Conservation (phyloP, 2,329 filamentous ascomycete genomes). For the Cercospora zeae-maydis region DNA sequence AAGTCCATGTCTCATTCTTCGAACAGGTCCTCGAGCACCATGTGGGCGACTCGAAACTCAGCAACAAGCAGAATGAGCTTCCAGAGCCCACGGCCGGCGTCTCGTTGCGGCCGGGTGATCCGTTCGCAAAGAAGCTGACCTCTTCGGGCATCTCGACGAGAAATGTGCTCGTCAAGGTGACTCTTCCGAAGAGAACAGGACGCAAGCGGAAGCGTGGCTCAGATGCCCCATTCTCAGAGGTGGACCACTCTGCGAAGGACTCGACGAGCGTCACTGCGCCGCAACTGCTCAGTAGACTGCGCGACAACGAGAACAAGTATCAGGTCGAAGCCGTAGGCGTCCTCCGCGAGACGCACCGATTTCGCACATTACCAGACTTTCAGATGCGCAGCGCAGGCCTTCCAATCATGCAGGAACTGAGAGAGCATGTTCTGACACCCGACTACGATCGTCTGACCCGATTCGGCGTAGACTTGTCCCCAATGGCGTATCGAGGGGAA, state of each 20-base stretch:
- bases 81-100: slow-evolving; percentile 56
- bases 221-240: slow-evolving; percentile 49
- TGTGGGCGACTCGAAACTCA: slow-evolving; percentile 32
- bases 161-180: slow-evolving; percentile 82
- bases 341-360: slow-evolving; percentile 79
- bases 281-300: slow-evolving; percentile 32
- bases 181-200: slow-evolving; percentile 80
- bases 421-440: slow-evolving; percentile 66
- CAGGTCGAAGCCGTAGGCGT: slow-evolving; percentile 44
- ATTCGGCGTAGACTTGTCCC: slow-evolving; percentile 62
- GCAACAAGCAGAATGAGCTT: slow-evolving; percentile 22
- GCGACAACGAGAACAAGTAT: slow-evolving; percentile 31
- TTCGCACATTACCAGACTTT: slow-evolving; percentile 81
- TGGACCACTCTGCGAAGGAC: slow-evolving; percentile 2
- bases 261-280: slow-evolving; percentile 27
- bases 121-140: slow-evolving; percentile 70
- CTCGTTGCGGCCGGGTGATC: slow-evolving; percentile 76
- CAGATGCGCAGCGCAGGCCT: slow-evolving; percentile 47
- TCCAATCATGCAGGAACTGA: slow-evolving; percentile 67
- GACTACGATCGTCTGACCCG: slow-evolving; percentile 58
- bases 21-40: slow-evolving; percentile 34
- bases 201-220: slow-evolving; percentile 80
- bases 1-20: slow-evolving; percentile 15
- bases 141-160: slow-evolving; percentile 74
- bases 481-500: slow-evolving; percentile 62